phyloP scores from a whole-genome alignment of 2,329 filamentous ascomycete genomes.

The Claviceps maximensis region DNA sequence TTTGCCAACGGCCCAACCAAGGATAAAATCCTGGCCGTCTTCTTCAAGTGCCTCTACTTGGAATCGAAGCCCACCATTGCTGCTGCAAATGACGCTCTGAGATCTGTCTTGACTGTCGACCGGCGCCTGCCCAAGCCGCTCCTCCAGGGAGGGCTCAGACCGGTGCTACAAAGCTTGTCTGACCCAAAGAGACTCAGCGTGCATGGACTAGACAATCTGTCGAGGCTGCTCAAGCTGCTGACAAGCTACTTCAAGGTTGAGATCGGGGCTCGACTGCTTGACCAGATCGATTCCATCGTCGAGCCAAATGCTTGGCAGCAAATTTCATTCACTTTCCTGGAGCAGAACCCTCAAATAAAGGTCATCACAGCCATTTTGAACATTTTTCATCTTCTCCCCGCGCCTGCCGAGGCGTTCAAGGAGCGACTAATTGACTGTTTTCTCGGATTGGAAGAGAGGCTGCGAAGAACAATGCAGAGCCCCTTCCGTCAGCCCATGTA shows the following conservation, averaged over 20 bases:
- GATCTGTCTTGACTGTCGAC: slow-evolving; percentile 74
- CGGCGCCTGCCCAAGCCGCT: slow-evolving; percentile 92
- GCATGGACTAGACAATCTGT: slow-evolving; percentile 80
- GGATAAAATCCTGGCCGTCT: slow-evolving; percentile 74
- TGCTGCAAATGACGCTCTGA: slow-evolving; percentile 81
- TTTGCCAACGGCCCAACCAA: slow-evolving; percentile 62
- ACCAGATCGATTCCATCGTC: slow-evolving; percentile 85
- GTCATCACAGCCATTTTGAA: slow-evolving; percentile 91
- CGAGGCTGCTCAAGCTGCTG: slow-evolving; percentile 74
- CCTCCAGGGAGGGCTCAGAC: slow-evolving; percentile 82
- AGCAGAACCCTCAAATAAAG: slow-evolving; percentile 87
- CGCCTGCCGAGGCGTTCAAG: slow-evolving; percentile 82
- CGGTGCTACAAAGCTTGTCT: slow-evolving; percentile 91
- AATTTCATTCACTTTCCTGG: slow-evolving; percentile 87
- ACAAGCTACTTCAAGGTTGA: slow-evolving; percentile 99
- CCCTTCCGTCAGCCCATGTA: slow-evolving; percentile 85
- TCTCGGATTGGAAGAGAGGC: slow-evolving; percentile 72
- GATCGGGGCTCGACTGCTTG: slow-evolving; percentile 82
- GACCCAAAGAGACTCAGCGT: slow-evolving; percentile 84
- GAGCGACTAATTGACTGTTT: slow-evolving; percentile 80
- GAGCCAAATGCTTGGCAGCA: slow-evolving; percentile 70
- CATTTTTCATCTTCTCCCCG: slow-evolving; percentile 90
- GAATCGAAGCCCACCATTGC: slow-evolving; percentile 87
- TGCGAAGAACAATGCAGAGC: slow-evolving; percentile 78
- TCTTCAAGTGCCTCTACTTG: slow-evolving; percentile 95